phyloP scores from a whole-genome alignment of 2,329 filamentous ascomycete genomes.

The Rhinocladiella mackenziei region DNA sequence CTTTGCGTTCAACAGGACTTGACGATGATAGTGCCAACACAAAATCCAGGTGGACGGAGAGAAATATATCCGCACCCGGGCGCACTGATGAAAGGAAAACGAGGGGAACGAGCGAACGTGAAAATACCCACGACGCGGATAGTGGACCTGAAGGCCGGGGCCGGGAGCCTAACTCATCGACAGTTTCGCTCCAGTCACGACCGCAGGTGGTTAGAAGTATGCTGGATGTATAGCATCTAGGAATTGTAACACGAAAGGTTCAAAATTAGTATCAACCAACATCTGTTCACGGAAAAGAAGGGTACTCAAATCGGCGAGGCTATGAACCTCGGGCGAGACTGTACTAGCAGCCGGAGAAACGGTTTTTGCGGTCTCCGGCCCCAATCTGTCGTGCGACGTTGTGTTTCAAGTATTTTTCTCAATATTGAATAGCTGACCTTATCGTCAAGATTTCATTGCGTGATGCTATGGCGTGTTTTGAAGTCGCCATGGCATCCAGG shows the following conservation, averaged over 20 bases:
- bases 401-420: not conserved
- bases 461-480: constrained; percentile 22
- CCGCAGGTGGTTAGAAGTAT: constrained; percentile 40
- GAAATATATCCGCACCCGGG: not conserved
- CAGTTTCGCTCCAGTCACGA: constrained; percentile 12
- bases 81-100: not conserved
- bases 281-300: no score
- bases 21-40: not conserved
- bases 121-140: constrained; percentile 9
- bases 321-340: constrained; percentile 4
- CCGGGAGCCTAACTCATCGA: constrained; percentile 13
- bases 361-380: constrained; percentile 2
- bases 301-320: not conserved
- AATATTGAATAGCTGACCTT: not conserved
- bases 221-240: constrained; percentile 44
- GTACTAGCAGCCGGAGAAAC: constrained; percentile 2
- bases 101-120: not conserved
- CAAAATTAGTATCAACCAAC: no score
- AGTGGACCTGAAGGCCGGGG: constrained; percentile 11
- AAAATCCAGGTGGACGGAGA: constrained; percentile 1
- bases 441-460: constrained; percentile 2
- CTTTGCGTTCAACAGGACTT: not conserved
- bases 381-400: not conserved
- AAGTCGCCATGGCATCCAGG: constrained; percentile 17
- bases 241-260: no score